Evolutionary conservation across 2,329 filamentous ascomycete species (phyloP), one percentile per base, ranked within the genome.

Genomic region (Botrytis medusae): DNA sequence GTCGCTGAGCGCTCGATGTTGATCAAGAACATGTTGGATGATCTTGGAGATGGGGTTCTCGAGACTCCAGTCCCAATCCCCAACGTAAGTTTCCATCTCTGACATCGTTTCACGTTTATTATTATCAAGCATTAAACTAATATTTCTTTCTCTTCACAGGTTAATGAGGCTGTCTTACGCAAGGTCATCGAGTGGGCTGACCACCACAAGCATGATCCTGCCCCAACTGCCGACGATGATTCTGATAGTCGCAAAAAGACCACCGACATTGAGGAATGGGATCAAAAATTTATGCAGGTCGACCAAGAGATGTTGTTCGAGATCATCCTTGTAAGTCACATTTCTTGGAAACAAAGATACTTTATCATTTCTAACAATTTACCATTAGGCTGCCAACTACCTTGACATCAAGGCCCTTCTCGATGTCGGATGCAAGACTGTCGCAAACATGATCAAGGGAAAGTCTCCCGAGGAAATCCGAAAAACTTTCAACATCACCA

Each of bases 391-490:
- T 5, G 94, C 95, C 80, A 99, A 99, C 87, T 99, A 98, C 83
- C 92, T 99, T 74, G 96, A 99, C 79, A 99, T 99, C 87, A 99
- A 98, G 89, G 92, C 94, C 1, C 92, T 99, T 1, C 91, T 99
- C 42, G 96, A 99, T 77, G 95, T 98, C 74, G 96, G 96, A 75
- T 99, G 96, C 90, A 99, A 99, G 90, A 99, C 96, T 0, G 96
- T 99, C 25, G 96, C 96, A 75, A 99, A 99, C 86, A 99, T 99
- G 96, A 99, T 99, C 88, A 99, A 99, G 92, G 96, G 96, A 85
- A 99, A 99, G 88, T 97, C 94, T 0, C 96, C 96, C 4, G 96
- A 99, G 83, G 96, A 99, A 86, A 99, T 99, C 80, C 93, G 96
- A 69, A 99, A 98, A 88, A 99, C 96, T 0, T 99, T 99, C 87